Evolutionary conservation across 2,329 filamentous ascomycete genomes (phyloP), one percentile per base, ranked within the genome.

Genomic region (Nigrospora osmanthi): DNA sequence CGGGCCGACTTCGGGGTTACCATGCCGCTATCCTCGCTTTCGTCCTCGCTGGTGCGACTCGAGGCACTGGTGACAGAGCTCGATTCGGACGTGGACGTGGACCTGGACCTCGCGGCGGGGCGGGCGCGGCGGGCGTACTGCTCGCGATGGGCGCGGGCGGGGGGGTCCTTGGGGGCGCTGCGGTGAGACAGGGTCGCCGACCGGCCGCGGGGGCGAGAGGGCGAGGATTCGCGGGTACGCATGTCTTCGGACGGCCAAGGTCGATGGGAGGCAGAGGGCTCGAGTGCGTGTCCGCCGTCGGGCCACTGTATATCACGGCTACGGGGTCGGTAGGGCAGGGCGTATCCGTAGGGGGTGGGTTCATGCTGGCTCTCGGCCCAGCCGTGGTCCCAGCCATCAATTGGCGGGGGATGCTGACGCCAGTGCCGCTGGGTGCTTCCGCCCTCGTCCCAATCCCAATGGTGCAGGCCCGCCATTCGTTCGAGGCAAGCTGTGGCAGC

Each of bases 311-410:
- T 56, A 56, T 58, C 56, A 54, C 53, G 54, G 42, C 50, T 48
- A 57, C 51, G 55, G 47, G 54, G 49, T 56, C 57, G 61, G 57
- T 64, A 59, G 53, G 62, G 62, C 58, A 62, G 47, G 53, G 62
- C 60, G 60, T 23, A 23, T 23, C 6, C 19, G 19, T 65, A 53
- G 53, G 52, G 54, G 34, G 47, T 48, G 38, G 55, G 50, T 45
- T 53, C 48, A 45, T 49, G 55, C 42, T 44, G 52, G 35, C 52
- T 51, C 43, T 58, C 58, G 46, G 52, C 49, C 23, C 23, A 28
- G 23, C 23, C 23, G 23, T 28, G 23, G 23, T 28, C 23, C 23
- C 23, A 10, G 23, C 23, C 23, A 28, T 10, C 23, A 7, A 28
- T 28, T 28, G 49, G 52, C 50, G 52, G 51, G 43, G 53, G 56